These are phyloP conservation scores for Penicillium sp. DNA, from an alignment of 2,329 filamentous ascomycete species.

Conservation along the genomic window DNA sequence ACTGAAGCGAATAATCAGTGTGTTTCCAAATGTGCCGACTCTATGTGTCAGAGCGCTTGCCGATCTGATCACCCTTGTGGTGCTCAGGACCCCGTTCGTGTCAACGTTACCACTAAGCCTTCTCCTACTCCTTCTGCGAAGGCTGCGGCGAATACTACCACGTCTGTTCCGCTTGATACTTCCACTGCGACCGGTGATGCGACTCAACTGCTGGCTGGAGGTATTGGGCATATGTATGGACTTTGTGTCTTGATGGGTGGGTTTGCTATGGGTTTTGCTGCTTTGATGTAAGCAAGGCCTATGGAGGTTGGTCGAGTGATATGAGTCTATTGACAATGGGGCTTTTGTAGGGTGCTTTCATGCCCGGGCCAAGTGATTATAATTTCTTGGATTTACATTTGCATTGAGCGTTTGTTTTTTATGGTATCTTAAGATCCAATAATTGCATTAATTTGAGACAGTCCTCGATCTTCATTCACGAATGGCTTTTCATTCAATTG, in stretches of 20 bases:
- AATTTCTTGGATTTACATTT: background rate
- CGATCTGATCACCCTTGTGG: constrained; percentile 60
- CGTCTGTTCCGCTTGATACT: constrained; percentile 26
- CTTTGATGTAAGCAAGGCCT: constrained; percentile 45
- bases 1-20: constrained; percentile 59
- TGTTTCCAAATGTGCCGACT: constrained; percentile 52
- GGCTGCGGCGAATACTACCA: constrained; percentile 41
- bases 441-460: constrained; percentile 1
- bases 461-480: background rate
- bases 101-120: constrained; percentile 52
- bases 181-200: constrained; percentile 29
- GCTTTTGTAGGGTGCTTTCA: too few relatives aligned
- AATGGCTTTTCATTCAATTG: background rate
- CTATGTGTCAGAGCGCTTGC: constrained; percentile 54
- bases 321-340: background rate
- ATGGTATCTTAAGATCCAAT: background rate
- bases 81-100: constrained; percentile 57
- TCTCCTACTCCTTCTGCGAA: constrained; percentile 27
- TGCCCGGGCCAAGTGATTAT: too few relatives aligned
- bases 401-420: background rate
- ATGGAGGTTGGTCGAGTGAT: background rate
- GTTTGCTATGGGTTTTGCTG: constrained; percentile 60
- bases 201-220: constrained; percentile 41
- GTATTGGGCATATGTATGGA: constrained; percentile 59
- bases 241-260: constrained; percentile 55